Evolutionary conservation across 1,284 basidiomycete species (phyloP).

Genomic region (Boletus mariae): DNA sequence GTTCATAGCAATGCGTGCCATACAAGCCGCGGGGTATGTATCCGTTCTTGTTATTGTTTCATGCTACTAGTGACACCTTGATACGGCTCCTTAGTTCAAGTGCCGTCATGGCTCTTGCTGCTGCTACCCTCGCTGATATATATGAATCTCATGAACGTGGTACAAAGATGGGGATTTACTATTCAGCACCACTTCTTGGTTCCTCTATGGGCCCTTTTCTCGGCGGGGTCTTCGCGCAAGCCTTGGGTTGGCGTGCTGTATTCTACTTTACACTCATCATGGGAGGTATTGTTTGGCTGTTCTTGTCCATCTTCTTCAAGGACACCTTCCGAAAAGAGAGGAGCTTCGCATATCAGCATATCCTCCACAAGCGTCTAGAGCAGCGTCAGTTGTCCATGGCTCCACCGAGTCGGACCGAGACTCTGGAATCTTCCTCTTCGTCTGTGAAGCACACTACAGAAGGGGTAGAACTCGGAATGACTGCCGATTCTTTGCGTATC

Average conservation of each 20-base stretch:
- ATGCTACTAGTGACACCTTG: not conserved
- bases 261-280: conserved; percentile 80
- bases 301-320: conserved; percentile 67
- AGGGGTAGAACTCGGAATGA: conserved; percentile 10
- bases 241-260: conserved; percentile 74
- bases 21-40: conserved; percentile 62
- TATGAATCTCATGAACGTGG: conserved; percentile 80
- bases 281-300: conserved; percentile 50
- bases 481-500: conserved; percentile 8
- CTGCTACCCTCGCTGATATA: conserved; percentile 80
- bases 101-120: conserved; percentile 76
- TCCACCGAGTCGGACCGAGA: not conserved
- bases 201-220: conserved; percentile 67
- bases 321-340: conserved; percentile 84
- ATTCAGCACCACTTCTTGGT: conserved; percentile 59
- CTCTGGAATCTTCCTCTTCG: not conserved
- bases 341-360: conserved; percentile 70
- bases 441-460: not conserved
- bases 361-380: conserved; percentile 36
- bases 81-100: conserved; percentile 49
- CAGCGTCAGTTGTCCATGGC: conserved; percentile 1
- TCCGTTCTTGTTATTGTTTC: not conserved
- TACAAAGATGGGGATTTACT: conserved; percentile 77
- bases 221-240: conserved; percentile 67
- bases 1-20: conserved; percentile 69